Evolutionary conservation across 2,329 filamentous ascomycete genomes (phyloP).

Genomic region (Colletotrichum lentis): DNA sequence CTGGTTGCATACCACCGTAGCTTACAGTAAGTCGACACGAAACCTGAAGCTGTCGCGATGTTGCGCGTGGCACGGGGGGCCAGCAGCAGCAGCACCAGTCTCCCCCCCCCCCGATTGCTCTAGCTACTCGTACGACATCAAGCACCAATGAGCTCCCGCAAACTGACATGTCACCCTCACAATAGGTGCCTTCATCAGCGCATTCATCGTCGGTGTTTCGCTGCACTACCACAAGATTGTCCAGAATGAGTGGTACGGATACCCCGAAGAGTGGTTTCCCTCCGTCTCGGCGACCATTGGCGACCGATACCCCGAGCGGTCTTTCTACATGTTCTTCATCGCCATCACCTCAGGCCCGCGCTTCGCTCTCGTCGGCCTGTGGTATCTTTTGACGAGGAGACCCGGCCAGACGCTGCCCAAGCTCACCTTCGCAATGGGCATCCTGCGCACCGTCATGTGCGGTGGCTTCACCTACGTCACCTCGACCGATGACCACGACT

Average conservation of each 20-base stretch:
- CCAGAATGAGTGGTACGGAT: conserved; percentile 94
- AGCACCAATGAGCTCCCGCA: neutral
- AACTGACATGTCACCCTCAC: conserved; percentile 22
- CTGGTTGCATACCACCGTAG: conserved; percentile 83
- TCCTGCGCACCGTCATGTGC: conserved; percentile 91
- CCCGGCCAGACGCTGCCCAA: conserved; percentile 80
- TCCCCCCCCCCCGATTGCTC: neutral
- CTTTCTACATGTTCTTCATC: conserved; percentile 97
- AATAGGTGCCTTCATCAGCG: conserved; percentile 85
- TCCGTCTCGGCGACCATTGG: conserved; percentile 97
- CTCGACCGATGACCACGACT: conserved; percentile 96
- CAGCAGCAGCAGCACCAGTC: neutral
- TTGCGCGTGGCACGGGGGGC: neutral
- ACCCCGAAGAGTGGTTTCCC: conserved; percentile 95
- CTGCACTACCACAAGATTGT: conserved; percentile 98
- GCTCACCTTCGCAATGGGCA: conserved; percentile 78
- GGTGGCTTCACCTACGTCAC: conserved; percentile 99
- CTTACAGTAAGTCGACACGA: conserved; percentile 70
- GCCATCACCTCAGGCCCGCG: conserved; percentile 93
- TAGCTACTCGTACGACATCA: conserved; percentile 30
- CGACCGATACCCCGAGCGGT: conserved; percentile 94
- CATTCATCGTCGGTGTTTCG: conserved; percentile 78
- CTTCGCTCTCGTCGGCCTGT: conserved; percentile 88
- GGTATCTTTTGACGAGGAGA: conserved; percentile 86
- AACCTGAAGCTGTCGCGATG: conserved; percentile 8